Conservation (phyloP, 2,329 filamentous ascomycete species). For the Aspergillus pseudotamarii region DNA sequence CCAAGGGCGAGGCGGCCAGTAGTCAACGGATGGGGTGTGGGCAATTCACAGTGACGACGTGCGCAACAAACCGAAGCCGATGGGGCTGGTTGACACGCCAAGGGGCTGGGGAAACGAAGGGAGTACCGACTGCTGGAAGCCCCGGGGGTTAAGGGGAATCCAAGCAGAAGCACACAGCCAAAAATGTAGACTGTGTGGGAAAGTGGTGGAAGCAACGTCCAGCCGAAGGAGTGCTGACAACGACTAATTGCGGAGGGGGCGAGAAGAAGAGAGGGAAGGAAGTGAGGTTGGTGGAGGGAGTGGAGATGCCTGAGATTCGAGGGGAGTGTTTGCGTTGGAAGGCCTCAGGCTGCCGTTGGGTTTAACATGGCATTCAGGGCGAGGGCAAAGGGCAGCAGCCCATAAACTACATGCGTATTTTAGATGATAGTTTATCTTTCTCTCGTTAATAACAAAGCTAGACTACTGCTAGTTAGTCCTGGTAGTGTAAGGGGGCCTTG, state of each 20-base stretch:
- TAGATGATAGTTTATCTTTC: neutral
- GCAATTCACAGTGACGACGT: constrained; percentile 24
- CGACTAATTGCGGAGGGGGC: constrained; percentile 17
- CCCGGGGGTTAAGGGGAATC: constrained; percentile 19
- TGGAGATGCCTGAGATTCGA: constrained; percentile 16
- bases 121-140: constrained; percentile 21
- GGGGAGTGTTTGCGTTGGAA: constrained; percentile 8
- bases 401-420: neutral
- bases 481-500: neutral
- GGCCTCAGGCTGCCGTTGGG: constrained; percentile 25
- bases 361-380: constrained; percentile 10
- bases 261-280: constrained; percentile 12
- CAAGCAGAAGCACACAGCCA: constrained; percentile 19
- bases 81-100: constrained; percentile 20
- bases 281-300: constrained; percentile 13
- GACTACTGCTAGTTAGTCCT: neutral
- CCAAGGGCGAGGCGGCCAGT: constrained; percentile 6
- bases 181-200: constrained; percentile 1
- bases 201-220: constrained; percentile 7
- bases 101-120: constrained; percentile 15
- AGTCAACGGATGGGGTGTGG: constrained; percentile 11
- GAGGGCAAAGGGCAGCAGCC: neutral
- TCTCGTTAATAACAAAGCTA: neutral
- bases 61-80: constrained; percentile 17
- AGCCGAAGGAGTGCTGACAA: constrained; percentile 10